phyloP scores from a whole-genome alignment of 225 moss, liverwort and hornwort genomes.

The Sphagnum tenellum region DNA sequence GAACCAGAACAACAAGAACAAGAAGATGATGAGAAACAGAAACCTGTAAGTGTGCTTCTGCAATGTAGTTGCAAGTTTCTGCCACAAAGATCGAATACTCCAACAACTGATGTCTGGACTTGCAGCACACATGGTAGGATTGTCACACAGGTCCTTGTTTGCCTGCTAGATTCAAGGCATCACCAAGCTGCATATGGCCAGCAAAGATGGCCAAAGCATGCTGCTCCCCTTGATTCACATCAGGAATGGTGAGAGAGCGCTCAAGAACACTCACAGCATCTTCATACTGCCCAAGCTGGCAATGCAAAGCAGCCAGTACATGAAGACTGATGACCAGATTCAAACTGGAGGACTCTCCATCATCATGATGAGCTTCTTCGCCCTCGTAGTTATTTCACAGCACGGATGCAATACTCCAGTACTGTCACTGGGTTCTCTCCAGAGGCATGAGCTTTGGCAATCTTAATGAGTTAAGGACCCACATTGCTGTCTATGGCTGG shows the following conservation, averaged over 20 bases:
- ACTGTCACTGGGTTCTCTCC: conserved; percentile 43
- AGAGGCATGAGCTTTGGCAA: conserved; percentile 35
- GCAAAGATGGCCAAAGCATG: conserved; percentile 35
- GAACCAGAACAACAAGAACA: no score
- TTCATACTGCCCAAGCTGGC: conserved; percentile 42
- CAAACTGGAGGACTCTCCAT: conserved; percentile 18
- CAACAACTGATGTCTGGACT: conserved; percentile 70
- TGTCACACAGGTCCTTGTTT: conserved; percentile 34
- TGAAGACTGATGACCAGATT: conserved; percentile 36
- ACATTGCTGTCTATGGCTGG: conserved; percentile 27
- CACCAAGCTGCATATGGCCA: conserved; percentile 45
- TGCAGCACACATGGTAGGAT: conserved; percentile 67
- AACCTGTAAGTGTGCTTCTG: conserved; percentile 90
- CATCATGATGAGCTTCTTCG: background rate
- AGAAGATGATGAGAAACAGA: background rate
- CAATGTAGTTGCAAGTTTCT: conserved; percentile 77
- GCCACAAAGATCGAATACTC: conserved; percentile 61
- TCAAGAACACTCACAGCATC: conserved; percentile 30
- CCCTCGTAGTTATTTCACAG: conserved; percentile 46
- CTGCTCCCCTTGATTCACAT: conserved; percentile 19
- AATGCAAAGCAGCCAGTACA: conserved; percentile 33
- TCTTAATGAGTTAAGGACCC: conserved; percentile 39
- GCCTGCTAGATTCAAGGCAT: conserved; percentile 25
- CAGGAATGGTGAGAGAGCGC: conserved; percentile 25
- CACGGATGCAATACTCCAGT: conserved; percentile 39